Percentiles rank a stretch among this genome's conserved stretches.
These are phyloP conservation scores for Euphrasia confusa DNA, from an alignment of 257 asterid species.

Conservation along the genomic window DNA sequence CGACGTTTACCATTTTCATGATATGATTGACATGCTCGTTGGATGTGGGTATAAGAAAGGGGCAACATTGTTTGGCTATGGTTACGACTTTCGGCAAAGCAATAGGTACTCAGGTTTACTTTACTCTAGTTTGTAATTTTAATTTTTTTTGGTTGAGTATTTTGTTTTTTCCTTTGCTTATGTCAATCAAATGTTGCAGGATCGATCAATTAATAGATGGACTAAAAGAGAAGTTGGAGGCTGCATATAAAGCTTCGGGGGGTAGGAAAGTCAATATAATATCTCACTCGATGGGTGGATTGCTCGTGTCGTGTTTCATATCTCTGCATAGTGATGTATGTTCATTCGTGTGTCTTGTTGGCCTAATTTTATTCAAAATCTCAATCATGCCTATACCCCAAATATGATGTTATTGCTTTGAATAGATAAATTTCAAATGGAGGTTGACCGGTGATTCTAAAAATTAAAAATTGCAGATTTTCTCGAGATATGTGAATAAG, in stretches of 20 bases:
- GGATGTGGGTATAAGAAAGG: slow-evolving; percentile 92
- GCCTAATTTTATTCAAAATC: background rate
- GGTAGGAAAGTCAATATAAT: slow-evolving; percentile 83
- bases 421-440: no score
- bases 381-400: background rate
- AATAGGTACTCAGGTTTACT: slow-evolving; percentile 50
- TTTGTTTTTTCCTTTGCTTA: slow-evolving; percentile 8
- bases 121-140: background rate
- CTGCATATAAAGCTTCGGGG: slow-evolving; percentile 86
- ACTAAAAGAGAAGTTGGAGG: slow-evolving; percentile 57
- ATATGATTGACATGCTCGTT: slow-evolving; percentile 95
- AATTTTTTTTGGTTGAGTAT: background rate
- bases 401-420: background rate
- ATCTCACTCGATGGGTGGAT: slow-evolving; percentile 94
- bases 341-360: slow-evolving; percentile 14
- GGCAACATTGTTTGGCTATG: slow-evolving; percentile 83
- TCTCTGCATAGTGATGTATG: slow-evolving; percentile 68
- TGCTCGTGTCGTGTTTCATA: slow-evolving; percentile 67
- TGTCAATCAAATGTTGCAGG: slow-evolving; percentile 38
- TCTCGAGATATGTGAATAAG: slow-evolving; percentile 66
- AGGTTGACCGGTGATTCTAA: no score
- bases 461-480: no score
- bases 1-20: slow-evolving; percentile 78
- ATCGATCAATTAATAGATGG: slow-evolving; percentile 69
- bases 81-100: slow-evolving; percentile 96